Evolutionary conservation across 2,329 filamentous ascomycete genomes (phyloP), one percentile per base, ranked within the genome.

Genomic region (Aspergillus jensenii): DNA sequence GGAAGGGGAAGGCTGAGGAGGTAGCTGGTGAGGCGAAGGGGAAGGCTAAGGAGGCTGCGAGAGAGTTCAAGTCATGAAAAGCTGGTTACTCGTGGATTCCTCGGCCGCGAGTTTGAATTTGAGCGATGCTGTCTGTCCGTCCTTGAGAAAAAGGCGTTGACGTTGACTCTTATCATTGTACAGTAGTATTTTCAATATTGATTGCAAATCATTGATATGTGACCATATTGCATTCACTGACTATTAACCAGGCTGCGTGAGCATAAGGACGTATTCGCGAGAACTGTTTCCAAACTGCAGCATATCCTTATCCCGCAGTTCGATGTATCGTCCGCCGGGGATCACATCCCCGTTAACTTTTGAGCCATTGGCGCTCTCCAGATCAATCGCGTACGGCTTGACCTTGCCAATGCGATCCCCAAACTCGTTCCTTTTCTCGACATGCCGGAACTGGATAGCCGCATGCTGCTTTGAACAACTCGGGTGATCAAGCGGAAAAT

Each of bases 381-480:
- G 78, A 75, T 99, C 95, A 63, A 99, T 91, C 8, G 98, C 74
- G 76, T 98, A 99, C 1, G 93, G 93, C 77, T 86, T 89, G 46
- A 93, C 90, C 61, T 81, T 88, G 21, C 90, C 91, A 58, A 88
- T 82, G 70, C 87, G 90, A 71, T 97, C 93, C 21, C 92, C 93
- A 71, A 85, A 96, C 75, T 97, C 91, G 66, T 96, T 91, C 61
- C 85, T 85, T 75, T 89, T 92, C 68, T 91, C 90, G 19, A 89
- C 85, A 70, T 91, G 88, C 39, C 95, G 87, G 69, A 99, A 99
- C 72, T 99, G 95, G 44, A 99, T 84, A 8, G 93, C 95, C 1
- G 93, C 93, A 74, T 99, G 95, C 76, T 99, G 95, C 75, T 96
- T 96, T 73, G 91, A 96, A 68, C 92, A 87, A 74, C 91, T 97